Evolutionary conservation across 805 yeast genomes (phyloP), one percentile per base, ranked within the genome.

Genomic region (Barnettozyma pratensis): DNA sequence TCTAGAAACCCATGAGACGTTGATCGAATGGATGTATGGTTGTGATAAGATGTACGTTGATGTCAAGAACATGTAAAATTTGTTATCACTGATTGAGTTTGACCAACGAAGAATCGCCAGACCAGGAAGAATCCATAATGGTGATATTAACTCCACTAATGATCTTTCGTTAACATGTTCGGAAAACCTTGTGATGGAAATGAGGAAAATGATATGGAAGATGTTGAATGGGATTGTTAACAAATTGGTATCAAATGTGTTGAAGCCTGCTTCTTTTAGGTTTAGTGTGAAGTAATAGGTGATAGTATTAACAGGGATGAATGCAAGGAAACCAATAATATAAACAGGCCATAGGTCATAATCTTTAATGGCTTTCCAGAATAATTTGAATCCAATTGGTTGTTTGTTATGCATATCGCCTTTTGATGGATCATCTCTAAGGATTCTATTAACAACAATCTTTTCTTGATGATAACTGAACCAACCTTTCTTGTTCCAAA

Each of bases 361-460:
- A 56, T 82, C 86, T 4, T 48, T 34, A 8, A 79, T 41, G 4
- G 80, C 66, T 29, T 62, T 52, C 60, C 67, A 63, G 14, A 82
- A 47, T 60, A 63, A 62, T 42, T 57, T 66, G 4, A 65, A 56
- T 3, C 70, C 63, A 12, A 81, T 50, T 3, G 81, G 76, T 55
- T 80, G 78, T 55, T 85, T 70, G 58, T 81, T 80, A 59, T 80
- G 70, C 86, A 81, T 80, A 52, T 80, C 85, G 12, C 87, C 85
- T 65, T 77, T 77, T 12, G 73, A 62, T n/a, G 87, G 87, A 56
- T 82, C 88, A 59, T 83, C 87, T 54, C 86, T 65, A 45, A 82
- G 63, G 3, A 82, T 70, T 49, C 80, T 68, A 59, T 80, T 81
- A 44, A 81, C 85, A 28, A 80, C 68, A 47, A 82, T 80, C 47